These are phyloP conservation scores for Leucosporidium scottii DNA, from an alignment of 768 basidiomycete genomes.

Conservation along the genomic window DNA sequence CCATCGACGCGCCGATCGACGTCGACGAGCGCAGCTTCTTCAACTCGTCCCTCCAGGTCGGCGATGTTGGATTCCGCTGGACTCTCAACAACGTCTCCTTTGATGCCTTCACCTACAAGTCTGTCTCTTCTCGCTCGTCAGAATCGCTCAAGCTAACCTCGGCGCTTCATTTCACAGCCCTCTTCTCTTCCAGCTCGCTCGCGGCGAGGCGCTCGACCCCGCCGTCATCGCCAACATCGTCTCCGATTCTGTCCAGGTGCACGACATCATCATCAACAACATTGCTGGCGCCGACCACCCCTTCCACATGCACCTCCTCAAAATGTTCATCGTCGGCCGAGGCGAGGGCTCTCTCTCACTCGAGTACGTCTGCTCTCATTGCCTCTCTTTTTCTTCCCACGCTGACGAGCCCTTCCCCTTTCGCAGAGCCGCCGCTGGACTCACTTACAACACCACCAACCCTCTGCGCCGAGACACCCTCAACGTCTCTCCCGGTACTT, in stretches of 20 bases:
- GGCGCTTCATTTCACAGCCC: neutral
- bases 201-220: constrained; percentile 1
- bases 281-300: constrained; percentile 7
- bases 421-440: neutral
- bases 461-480: constrained; percentile 16
- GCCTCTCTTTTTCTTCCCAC: neutral
- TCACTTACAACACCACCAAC: neutral
- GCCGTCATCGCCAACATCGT: neutral
- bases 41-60: neutral
- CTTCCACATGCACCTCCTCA: constrained; percentile 3
- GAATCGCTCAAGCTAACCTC: neutral
- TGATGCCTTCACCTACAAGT: neutral
- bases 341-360: neutral
- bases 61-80: constrained; percentile 1
- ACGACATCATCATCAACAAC: constrained; percentile 7
- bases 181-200: constrained; percentile 4
- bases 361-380: neutral
- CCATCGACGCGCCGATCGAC: neutral
- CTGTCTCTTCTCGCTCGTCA: too few species aligned
- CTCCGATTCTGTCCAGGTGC: too few species aligned
- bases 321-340: neutral
- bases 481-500: neutral
- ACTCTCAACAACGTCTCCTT: constrained; percentile 8
- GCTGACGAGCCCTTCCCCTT: neutral
- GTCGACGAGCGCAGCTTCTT: neutral